Percentiles rank a stretch among this genome's conserved stretches.
Conservation (phyloP, 441 rosid genomes). For the Geranium incanum region DNA sequence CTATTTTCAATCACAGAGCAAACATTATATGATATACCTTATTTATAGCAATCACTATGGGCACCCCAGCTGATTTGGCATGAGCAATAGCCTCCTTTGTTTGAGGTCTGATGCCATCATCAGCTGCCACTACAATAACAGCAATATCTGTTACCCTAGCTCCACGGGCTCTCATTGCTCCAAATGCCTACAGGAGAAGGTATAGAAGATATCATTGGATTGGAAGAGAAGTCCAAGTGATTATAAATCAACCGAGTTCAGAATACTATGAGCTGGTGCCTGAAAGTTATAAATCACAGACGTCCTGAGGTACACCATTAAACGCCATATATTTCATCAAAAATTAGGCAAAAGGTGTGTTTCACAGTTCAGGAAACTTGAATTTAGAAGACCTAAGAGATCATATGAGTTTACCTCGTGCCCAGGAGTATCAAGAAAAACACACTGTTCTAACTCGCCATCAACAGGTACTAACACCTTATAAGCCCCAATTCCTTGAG, state of each 20-base stretch:
- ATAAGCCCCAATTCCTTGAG: conserved; percentile 98
- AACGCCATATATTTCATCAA: conserved; percentile 4
- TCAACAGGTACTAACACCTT: conserved; percentile 70
- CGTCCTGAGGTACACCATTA: too few species aligned
- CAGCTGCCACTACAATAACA: conserved; percentile 94
- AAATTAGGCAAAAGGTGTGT: neutral
- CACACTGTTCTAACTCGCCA: conserved; percentile 71
- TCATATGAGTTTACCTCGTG: conserved; percentile 60
- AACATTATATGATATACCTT: conserved; percentile 41
- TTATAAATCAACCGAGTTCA: conserved; percentile 8
- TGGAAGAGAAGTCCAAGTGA: conserved; percentile 18
- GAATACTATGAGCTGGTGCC: neutral
- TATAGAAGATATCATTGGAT: conserved; percentile 30
- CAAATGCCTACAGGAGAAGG: conserved; percentile 73
- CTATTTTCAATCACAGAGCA: neutral
- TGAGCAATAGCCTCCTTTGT: conserved; percentile 97
- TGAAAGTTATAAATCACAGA: conserved; percentile 9
- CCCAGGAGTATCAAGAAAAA: conserved; percentile 98
- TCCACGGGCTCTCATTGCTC: conserved; percentile 99
- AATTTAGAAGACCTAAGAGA: conserved; percentile 7
- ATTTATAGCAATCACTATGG: conserved; percentile 81
- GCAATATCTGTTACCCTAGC: conserved; percentile 95
- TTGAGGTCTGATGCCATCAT: conserved; percentile 98
- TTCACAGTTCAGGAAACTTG: conserved; percentile 12
- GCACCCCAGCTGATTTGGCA: conserved; percentile 94